These are phyloP conservation scores for Capsicum baccatum DNA, from an alignment of 257 asterid species.

Conservation along the genomic window DNA sequence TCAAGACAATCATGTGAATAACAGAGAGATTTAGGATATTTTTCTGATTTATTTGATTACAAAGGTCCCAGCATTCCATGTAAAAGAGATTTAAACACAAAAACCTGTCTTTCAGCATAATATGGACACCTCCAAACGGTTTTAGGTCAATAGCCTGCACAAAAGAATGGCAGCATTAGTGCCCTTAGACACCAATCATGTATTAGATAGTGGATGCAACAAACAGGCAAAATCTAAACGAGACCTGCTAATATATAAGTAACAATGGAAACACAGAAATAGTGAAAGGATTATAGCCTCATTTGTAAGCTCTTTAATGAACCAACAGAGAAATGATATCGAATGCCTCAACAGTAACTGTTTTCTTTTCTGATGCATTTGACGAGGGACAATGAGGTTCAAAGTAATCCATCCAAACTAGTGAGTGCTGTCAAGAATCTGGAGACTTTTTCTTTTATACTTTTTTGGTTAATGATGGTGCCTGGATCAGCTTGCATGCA, in stretches of 20 bases:
- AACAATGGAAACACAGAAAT: not conserved
- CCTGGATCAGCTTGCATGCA: not conserved
- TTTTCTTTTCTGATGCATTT: not conserved
- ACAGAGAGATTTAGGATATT: not conserved
- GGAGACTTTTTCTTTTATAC: not conserved
- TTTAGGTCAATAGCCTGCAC: constrained; percentile 81
- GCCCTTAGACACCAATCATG: constrained; percentile 1
- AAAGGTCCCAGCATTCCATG: not conserved
- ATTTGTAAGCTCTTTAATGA: not conserved
- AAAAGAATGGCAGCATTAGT: constrained; percentile 32
- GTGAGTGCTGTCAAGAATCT: not conserved
- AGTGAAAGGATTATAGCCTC: not conserved
- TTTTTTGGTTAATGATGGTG: not conserved
- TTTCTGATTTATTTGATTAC: not conserved
- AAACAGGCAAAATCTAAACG: not conserved
- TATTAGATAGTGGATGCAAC: not conserved
- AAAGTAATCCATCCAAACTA: not conserved
- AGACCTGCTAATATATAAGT: not conserved
- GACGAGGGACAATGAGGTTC: not conserved
- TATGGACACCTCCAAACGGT: constrained; percentile 80
- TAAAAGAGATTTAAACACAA: constrained; percentile 22
- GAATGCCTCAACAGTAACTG: not conserved
- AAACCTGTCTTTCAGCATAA: constrained; percentile 72
- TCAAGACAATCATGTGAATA: not conserved
- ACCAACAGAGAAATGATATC: not conserved